Base-by-base conservation (phyloP, 2,329 filamentous ascomycete species). In the Exophiala sideris region DNA sequence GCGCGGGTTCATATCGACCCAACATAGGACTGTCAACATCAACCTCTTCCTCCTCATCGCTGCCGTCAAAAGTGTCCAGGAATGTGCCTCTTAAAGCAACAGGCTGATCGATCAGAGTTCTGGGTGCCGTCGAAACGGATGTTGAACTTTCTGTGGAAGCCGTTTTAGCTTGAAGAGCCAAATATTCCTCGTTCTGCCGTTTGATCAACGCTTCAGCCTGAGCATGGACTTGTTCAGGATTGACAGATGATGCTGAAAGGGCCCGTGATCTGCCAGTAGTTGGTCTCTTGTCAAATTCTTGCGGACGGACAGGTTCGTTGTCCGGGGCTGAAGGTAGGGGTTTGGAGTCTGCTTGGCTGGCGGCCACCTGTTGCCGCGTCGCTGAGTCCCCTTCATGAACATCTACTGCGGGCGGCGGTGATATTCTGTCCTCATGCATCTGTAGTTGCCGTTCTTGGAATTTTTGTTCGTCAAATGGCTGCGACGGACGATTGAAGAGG, bases 391-490 rank as follows among this genome's bases (percentile, higher is more conserved):
- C 47, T 33, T 59, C 38, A 2, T 48, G 48, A 10, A 33, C 44
- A 40, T 40, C 14, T 6, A 41, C 38, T 16, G 42, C 33, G 3
- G 45, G 44, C 2, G 74, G 70, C 33, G 86, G 82, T 0, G 82
- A 83, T 52, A 87, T 86, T 21, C 86, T 81, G 24, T 85, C 88
- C 64, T 88, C 82, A 59, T 92, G 88, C 68, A 96, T 82, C 67
- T 91, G 88, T 45, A 88, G 75, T 65, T 95, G 88, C 41, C 90
- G 83, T 66, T 95, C 87, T 4, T 88, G 82, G 65, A 89, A 96
- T 65, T 89, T 88, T 16, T 86, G 83, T 65, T 96, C 91, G 64
- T 95, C 89, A 62, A 94, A 96, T 6, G 84, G 81, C 47, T 86
- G 82, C 1, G 76, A 73, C 1, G 91, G 88, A 66, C 90, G 90